Evolutionary conservation across 2,329 filamentous ascomycete genomes (phyloP), one percentile per base, ranked within the genome.

Genomic region (Thermoascus crustaceus): DNA sequence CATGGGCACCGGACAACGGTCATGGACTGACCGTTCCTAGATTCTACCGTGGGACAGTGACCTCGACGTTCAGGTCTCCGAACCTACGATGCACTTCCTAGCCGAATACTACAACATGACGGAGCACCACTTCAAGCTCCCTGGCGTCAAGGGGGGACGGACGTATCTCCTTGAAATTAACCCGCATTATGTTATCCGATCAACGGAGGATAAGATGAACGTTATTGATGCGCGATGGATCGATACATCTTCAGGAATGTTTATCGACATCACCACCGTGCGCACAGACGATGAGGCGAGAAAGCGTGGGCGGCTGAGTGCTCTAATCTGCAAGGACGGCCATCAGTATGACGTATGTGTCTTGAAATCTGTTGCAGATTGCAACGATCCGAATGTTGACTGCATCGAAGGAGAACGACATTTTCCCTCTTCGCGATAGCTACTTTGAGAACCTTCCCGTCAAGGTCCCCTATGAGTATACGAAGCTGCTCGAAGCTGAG

Each of bases 21-120:
- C 11, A 14, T 14, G n/a, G 17, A 10, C 25, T 29, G 9, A 35
- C 18, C 14, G 14, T 30, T 22, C 16, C n/a, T 30, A 67, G 49
- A 69, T 76, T 46, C 67, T 79, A 55, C 75, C 75, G 2, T 78
- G 75, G 75, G 75, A 79, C 49, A 70, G 68, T 8, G 75, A 79
- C 45, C 50, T 78, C 32, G 75, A 79, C 43, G 71, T 78, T 8
- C 71, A 76, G 50, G 65, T 79, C 10, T 69, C 71, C 4, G 71
- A 76, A 48, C 48, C 55, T 8, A 70, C 70, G 0, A 73, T 78
- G 34, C 53, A 63, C n/a, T 72, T 73, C 51, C 59, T 79, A 4
- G 74, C 71, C 7, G 55, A 59, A 16, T 76, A 74, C 54, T 76
- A 77, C 58, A 79, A 79, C 48, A 76, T 78, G 73, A 76, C 71